Base-by-base conservation (phyloP, 345 rosid genomes). In the Eucalyptus grandis region DNA sequence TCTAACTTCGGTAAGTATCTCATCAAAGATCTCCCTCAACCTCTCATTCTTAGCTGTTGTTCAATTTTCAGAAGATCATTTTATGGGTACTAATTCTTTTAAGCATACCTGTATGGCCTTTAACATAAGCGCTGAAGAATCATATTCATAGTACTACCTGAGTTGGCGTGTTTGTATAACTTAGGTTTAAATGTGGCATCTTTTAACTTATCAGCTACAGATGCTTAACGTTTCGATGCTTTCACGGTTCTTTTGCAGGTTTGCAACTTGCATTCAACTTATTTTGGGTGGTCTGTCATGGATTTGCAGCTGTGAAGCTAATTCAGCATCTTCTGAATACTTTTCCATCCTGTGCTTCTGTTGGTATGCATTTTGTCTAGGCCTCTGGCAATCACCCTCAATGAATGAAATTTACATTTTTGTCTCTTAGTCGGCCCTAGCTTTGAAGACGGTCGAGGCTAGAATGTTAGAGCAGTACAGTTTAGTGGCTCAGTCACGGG, bases 271-370 rank as follows among this genome's bases (percentile, higher is more conserved):
- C 90, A 15, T 85, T 95, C 43, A 95, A 94, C 88, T 90, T 94
- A 81, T 27, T 92, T 90, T 98, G 99, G 99, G 94, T 96, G 90
- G 90, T 95, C 37, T 91, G 93, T 88, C 99, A 98, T 90, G 99
- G 99, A 86, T 87, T 96, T 89, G 95, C 96, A 24, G 95, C 97
- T 37, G 96, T 96, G 89, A 92, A 90, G 77, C 90, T 97, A 54
- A 92, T 96, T 92, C 97, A 90, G 90, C 98, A 95, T 92, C 92
- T 96, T 87, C 95, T 98, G 88, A 62, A 90, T 87, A 93, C 96
- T 11, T 98, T 98, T 88, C 97, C 98, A 24, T 94, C 93, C 89
- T 97, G 98, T 92, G 96, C 97, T 89, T 98, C 98, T 46, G 92
- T 98, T n/a, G 99, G 99, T 98, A 92, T 90, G 92, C 91, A n/a